A percentile compares a stretch with the other conserved stretches of the same genome.
Evolutionary conservation across 73 alveolate species (phyloP).

Genomic region (Paramecium pentaurelia): DNA sequence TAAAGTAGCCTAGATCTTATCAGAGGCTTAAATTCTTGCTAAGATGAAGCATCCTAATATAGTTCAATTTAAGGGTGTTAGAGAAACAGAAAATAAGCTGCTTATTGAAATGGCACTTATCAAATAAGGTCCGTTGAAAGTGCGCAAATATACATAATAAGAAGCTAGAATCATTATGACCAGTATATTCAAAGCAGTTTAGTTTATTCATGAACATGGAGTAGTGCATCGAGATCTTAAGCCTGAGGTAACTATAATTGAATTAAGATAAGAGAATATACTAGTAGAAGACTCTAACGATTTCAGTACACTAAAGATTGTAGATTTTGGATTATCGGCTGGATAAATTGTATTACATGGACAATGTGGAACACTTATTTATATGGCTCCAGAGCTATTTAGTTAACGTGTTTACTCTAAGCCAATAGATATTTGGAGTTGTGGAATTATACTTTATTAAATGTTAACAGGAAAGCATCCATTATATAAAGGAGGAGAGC

Average conservation of each 20-base stretch:
- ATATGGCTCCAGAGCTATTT: slow-evolving; percentile 63
- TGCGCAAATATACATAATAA: not conserved
- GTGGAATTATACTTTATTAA: slow-evolving; percentile 90
- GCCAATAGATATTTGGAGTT: slow-evolving; percentile 80
- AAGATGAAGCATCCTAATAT: slow-evolving; percentile 59
- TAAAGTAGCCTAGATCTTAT: not conserved
- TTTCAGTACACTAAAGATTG: slow-evolving; percentile 53
- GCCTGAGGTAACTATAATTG: slow-evolving; percentile 32
- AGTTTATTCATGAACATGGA: slow-evolving; percentile 45
- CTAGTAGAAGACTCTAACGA: slow-evolving; percentile 48
- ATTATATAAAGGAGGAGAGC: slow-evolving; percentile 70
- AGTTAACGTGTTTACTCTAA: slow-evolving; percentile 52
- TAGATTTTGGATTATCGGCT: slow-evolving; percentile 53
- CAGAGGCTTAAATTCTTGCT: slow-evolving; percentile 41
- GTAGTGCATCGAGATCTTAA: slow-evolving; percentile 44
- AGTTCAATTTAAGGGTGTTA: slow-evolving; percentile 51
- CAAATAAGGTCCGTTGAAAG: not conserved
- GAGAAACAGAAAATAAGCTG: slow-evolving; percentile 45
- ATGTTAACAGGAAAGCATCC: slow-evolving; percentile 88
- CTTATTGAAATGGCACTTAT: slow-evolving; percentile 57
- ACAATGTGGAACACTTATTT: slow-evolving; percentile 61
- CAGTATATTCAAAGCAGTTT: slow-evolving; percentile 22
- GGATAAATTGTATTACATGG: slow-evolving; percentile 39
- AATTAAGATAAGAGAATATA: slow-evolving; percentile 50
- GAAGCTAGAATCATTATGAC: slow-evolving; percentile 21